Evolutionary conservation across 2,329 filamentous ascomycete genomes (phyloP).

Genomic region (Fusarium sp.): DNA sequence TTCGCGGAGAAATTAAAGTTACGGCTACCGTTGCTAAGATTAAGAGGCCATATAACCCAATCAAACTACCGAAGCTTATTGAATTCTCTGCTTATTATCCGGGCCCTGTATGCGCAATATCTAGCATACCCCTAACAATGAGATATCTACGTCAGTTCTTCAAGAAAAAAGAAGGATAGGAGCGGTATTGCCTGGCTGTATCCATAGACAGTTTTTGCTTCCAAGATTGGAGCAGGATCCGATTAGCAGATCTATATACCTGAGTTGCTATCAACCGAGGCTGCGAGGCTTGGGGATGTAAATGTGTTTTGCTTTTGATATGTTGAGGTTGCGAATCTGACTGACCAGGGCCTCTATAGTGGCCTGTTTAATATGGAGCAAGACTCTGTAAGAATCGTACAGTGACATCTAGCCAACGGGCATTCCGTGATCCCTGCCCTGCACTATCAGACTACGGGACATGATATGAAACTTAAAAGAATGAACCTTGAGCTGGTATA

Average conservation of each 20-base stretch:
- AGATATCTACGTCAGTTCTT: neutral
- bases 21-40: neutral
- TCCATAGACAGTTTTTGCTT: neutral
- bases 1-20: neutral
- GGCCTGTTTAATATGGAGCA: neutral
- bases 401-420: neutral
- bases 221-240: neutral
- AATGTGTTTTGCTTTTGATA: neutral
- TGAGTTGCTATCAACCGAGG: neutral
- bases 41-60: neutral
- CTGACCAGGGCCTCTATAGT: neutral
- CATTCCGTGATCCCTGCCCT: neutral
- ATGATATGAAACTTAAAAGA: neutral
- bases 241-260: neutral
- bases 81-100: neutral
- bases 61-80: neutral
- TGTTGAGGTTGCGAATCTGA: neutral
- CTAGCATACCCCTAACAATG: neutral
- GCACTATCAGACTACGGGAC: neutral
- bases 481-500: neutral
- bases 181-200: neutral
- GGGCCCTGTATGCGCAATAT: neutral
- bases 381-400: neutral
- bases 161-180: neutral
- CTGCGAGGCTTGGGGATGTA: neutral